A percentile compares a stretch with the other conserved stretches of the same genome.
Evolutionary conservation across 352 stramenopile species (phyloP).

Genomic region (Proteromonas lacertae): DNA sequence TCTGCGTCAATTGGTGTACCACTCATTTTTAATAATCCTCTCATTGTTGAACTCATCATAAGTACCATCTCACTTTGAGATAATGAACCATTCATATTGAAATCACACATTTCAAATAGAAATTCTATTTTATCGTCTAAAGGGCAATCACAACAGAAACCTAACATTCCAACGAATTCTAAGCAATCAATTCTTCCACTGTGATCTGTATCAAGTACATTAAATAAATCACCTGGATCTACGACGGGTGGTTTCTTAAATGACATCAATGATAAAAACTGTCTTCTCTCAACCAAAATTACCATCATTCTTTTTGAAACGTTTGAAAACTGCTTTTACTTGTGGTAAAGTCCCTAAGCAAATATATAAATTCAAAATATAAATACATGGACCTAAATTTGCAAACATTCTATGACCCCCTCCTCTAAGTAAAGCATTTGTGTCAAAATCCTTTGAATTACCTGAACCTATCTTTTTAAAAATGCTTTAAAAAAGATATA

Average conservation of each 20-base stretch:
- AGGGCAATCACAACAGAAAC: constrained; percentile 4
- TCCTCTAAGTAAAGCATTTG: too few relatives aligned
- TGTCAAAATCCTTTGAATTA: too few relatives aligned
- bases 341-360: constrained; percentile 2
- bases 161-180: constrained; percentile 8
- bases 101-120: constrained; percentile 16
- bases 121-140: constrained; percentile 15
- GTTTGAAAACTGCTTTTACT: constrained; percentile 4
- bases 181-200: constrained; percentile 10
- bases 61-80: constrained; percentile 9
- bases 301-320: constrained; percentile 6
- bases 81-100: constrained; percentile 13
- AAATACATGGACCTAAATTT: too few relatives aligned
- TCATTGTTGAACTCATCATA: constrained; percentile 13
- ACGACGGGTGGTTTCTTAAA: constrained; percentile 6
- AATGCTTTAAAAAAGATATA: too few relatives aligned
- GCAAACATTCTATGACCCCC: too few relatives aligned
- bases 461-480: too few relatives aligned
- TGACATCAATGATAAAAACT: constrained; percentile 8
- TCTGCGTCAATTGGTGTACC: constrained; percentile 6
- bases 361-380: too few relatives aligned
- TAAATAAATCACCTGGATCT: constrained; percentile 6
- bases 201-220: constrained; percentile 9
- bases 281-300: constrained; percentile 8
- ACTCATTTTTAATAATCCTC: constrained; percentile 7